Evolutionary conservation across 768 basidiomycete species (phyloP), one percentile per base, ranked within the genome.

Genomic region (Agrocybe pediades): DNA sequence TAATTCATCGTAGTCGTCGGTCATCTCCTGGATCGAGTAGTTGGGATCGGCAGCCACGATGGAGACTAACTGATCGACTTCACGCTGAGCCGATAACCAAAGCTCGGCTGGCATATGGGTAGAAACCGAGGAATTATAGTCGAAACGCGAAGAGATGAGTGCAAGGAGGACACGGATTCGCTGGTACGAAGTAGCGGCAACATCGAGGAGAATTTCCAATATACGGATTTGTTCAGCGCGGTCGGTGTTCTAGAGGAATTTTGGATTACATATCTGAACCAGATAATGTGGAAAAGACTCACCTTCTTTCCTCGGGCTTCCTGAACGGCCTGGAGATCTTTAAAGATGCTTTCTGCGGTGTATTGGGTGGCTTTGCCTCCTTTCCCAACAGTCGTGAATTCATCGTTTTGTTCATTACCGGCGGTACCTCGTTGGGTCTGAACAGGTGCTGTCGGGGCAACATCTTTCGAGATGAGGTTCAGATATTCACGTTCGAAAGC

Each of bases 251-350:
- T 98, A 57, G 1, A 26, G 62, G 13, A n/a, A 29, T 2, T 4
- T 42, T 29, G 41, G 62, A 26, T 46, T n/a, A 27, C 23, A 44
- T 17, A 44, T 13, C 5, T 36, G 11, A 26, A 43, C 2, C 17
- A 17, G 26, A 24, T 16, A 26, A 27, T 13, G 9, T 23, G 5
- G 11, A n/a, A 42, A 2, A 33, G 30, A 39, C 9, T 33, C 26
- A 95, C 95, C 86, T 98, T 98, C 74, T 94, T 92, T 11, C 97
- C 97, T 53, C 97, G 85, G 43, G 92, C 92, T 61, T 98, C 97
- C 67, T 96, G 87, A 19, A 98, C 86, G 23, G 87, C 80, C 65
- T 94, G 89, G 27, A 99, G 81, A 55, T 87, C 90, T 73, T 98
- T 97, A 79, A 95, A 94, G 55, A 98, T 92, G 17, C 82, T 80